Evolutionary conservation across 2,329 filamentous ascomycete genomes (phyloP), one percentile per base, ranked within the genome.

Genomic region (Fusarium lateritium): DNA sequence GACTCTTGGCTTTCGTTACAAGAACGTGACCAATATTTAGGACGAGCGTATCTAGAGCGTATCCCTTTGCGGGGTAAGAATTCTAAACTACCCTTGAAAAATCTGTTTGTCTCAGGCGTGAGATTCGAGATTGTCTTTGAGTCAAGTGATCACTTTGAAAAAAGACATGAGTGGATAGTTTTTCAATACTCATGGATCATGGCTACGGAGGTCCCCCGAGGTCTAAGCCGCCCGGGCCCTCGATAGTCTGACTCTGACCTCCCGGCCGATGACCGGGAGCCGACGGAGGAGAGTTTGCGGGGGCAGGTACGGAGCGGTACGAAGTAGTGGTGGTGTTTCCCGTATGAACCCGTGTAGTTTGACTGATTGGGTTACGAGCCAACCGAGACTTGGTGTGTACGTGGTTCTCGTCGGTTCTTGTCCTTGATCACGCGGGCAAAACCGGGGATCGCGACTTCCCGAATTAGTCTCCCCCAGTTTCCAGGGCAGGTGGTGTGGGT

Each of bases 381-480:
- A 66, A 61, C 45, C 53, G 59, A 21, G 43, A 21, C 2, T 39
- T 14, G 21, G 14, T 11, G 15, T 50, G 44, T 9, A 28, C 21
- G 24, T 53, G 53, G 43, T 46, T 69, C 26, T 10, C 17, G 54
- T 54, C n/a, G 19, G 38, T 60, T 50, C 31, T 21, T 66, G 50
- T 60, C 42, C 31, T n/a, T 66, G 46, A 44, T 71, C 60, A 69
- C 56, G 63, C 72, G 72, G 72, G 72, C 68, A 50, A 74, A 74
- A 62, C 63, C 72, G 72, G 72, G 72, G 70, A 60, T 70, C 38
- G 46, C 43, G 39, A 62, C 53, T 69, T 65, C 56, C 64, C 51
- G 45, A 58, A 39, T 42, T 49, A 56, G 22, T 56, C 56, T 57
- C 59, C 71, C 60, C 68, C 69, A 61, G 58, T 54, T 67, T 64